Evolutionary conservation across 1,284 basidiomycete genomes (phyloP).

Genomic region (Puccinia novopanici): DNA sequence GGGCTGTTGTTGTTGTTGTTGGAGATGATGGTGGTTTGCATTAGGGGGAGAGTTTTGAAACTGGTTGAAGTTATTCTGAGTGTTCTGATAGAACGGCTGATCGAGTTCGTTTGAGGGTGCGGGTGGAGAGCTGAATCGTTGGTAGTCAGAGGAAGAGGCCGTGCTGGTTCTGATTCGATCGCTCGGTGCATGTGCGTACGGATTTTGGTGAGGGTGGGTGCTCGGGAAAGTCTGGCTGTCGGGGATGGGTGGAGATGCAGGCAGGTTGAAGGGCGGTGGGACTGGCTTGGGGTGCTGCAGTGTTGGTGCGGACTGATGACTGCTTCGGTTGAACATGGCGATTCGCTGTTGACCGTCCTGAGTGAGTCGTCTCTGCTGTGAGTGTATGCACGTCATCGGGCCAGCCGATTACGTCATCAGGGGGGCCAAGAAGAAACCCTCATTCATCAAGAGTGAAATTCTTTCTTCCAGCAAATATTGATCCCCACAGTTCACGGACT

Average conservation of each 20-base stretch:
- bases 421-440: neutral
- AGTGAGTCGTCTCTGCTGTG: neutral
- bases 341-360: neutral
- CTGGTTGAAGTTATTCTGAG: slow-evolving; percentile 2
- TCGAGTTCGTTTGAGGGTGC: slow-evolving; percentile 10
- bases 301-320: slow-evolving; percentile 32
- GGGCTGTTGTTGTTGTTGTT: slow-evolving; percentile 15
- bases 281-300: slow-evolving; percentile 47
- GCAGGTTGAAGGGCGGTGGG: slow-evolving; percentile 39
- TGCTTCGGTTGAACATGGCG: slow-evolving; percentile 10
- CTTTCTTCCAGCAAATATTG: too few relatives aligned
- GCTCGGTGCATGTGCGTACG: neutral
- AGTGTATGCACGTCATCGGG: neutral
- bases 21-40: slow-evolving; percentile 4
- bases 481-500: too few relatives aligned
- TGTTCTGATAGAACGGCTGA: neutral
- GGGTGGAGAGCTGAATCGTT: slow-evolving; percentile 45
- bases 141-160: slow-evolving; percentile 7
- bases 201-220: neutral
- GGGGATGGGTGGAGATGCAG: slow-evolving; percentile 37
- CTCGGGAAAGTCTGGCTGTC: neutral
- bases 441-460: too few relatives aligned
- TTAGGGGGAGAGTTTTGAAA: slow-evolving; percentile 20
- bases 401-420: neutral
- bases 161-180: slow-evolving; percentile 12